Evolutionary conservation across 768 basidiomycete species (phyloP), one percentile per base, ranked within the genome.

Genomic region (Exidia glandulosa): DNA sequence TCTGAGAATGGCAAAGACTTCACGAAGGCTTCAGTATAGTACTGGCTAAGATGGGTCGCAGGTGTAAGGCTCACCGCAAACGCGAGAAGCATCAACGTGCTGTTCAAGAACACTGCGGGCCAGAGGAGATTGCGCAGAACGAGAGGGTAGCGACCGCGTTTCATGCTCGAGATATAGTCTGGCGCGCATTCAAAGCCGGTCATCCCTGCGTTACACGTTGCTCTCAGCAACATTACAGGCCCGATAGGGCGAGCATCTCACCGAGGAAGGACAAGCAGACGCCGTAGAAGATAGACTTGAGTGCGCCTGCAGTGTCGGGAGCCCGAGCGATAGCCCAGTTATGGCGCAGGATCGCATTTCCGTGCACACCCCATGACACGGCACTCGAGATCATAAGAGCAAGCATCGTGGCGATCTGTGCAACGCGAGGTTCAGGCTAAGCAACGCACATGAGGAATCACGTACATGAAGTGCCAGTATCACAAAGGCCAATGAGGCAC

Each of bases 241-340:
- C 87, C 1, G 88, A 19, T 45, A 36, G 7, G 34, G 16, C 7
- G 16, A 23, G 16, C 41, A 23, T 88, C 34, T 88, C 74, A 0
- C 86, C 86, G 1, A 90, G 73, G 75, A 88, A 84, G 0, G 84
- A 81, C 2, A 90, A 73, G 64, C 86, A 88, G 30, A 86, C 74
- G 0, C 88, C 88, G 61, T 83, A 74, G 68, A 82, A 90, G 7
- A 84, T 72, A 19, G 41, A 45, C 45, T 86, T 78, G 27, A 67
- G 74, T 0, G 75, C 67, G 32, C 81, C 67, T 2, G 65, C 66
- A 3, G 62, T 57, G 0, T 72, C 60, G 3, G 76, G 71, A n/a
- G 63, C 57, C 7, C 62, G 62, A 1, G 76, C 75, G 34, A 61
- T 58, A 2, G 68, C 57, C 86, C 87, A 88, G 65, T 88, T 88